Evolutionary conservation across 2,329 filamentous ascomycete species (phyloP).

Genomic region (Paraconiothyrium brasiliense): DNA sequence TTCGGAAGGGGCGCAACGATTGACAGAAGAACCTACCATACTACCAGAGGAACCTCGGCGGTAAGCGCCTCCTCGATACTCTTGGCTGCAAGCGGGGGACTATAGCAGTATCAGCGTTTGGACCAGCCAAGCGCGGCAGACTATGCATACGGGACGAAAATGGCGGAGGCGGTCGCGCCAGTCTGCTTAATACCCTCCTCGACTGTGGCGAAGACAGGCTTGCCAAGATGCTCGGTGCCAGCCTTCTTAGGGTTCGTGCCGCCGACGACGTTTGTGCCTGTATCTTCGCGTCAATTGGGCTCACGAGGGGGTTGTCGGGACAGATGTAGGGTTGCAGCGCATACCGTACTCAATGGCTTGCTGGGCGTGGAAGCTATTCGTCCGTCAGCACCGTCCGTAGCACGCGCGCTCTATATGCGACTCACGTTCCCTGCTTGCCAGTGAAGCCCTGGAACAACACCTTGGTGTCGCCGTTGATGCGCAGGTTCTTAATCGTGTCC

Average conservation of each 20-base stretch:
- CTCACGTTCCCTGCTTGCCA: conserved; percentile 86
- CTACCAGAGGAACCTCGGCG: conserved; percentile 92
- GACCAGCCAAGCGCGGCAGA: conserved; percentile 9
- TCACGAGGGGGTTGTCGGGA: conserved; percentile 25
- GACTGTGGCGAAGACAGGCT: conserved; percentile 92
- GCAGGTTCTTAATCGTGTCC: conserved; percentile 72
- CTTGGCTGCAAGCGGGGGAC: conserved; percentile 87
- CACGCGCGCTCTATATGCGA: conserved; percentile 21
- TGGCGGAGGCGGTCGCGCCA: conserved; percentile 88
- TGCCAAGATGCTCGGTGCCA: conserved; percentile 85
- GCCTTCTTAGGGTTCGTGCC: conserved; percentile 99
- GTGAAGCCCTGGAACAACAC: conserved; percentile 98
- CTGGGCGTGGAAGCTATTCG: conserved; percentile 87
- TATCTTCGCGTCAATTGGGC: conserved; percentile 36
- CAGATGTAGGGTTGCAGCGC: conserved; percentile 30
- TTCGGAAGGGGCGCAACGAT: conserved; percentile 21
- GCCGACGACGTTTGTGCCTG: conserved; percentile 96
- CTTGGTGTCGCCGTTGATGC: conserved; percentile 92
- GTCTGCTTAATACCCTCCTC: conserved; percentile 88
- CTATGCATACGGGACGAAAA: conserved; percentile 86
- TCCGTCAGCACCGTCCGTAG: conserved; percentile 25
- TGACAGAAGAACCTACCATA: conserved; percentile 67
- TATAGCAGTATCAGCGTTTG: conserved; percentile 54
- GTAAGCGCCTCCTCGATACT: conserved; percentile 96
- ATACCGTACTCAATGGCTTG: conserved; percentile 99